phyloP scores from a whole-genome alignment of 176 grass and related monocot species.

The Eragrostis curvula region DNA sequence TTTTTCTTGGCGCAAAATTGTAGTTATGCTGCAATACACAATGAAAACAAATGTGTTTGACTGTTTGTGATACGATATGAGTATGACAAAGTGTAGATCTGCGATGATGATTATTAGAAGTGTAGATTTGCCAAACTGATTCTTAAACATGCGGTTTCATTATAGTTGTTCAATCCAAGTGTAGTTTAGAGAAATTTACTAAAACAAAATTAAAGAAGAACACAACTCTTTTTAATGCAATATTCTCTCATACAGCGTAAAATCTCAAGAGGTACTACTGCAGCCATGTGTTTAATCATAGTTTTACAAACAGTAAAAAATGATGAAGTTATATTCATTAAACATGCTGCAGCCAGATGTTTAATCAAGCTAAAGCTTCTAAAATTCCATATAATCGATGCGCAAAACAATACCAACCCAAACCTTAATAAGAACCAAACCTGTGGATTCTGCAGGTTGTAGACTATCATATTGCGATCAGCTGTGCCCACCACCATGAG shows the following conservation, averaged over 20 bases:
- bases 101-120: too few species aligned
- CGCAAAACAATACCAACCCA: not conserved
- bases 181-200: not conserved
- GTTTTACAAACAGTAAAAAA: not conserved
- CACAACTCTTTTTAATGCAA: not conserved
- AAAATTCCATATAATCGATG: slow-evolving; percentile 1
- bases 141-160: too few species aligned
- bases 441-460: slow-evolving; percentile 88
- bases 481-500: slow-evolving; percentile 88
- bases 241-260: not conserved
- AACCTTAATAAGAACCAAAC: slow-evolving; percentile 31
- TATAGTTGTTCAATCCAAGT: too few species aligned
- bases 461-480: slow-evolving; percentile 76
- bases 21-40: too few species aligned
- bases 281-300: too few species aligned
- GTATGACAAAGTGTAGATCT: too few species aligned
- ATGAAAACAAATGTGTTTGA: too few species aligned
- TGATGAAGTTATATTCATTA: slow-evolving; percentile 7
- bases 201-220: slow-evolving; percentile 17
- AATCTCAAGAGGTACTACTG: not conserved
- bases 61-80: too few species aligned
- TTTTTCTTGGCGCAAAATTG: too few species aligned
- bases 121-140: too few species aligned
- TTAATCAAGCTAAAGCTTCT: not conserved
- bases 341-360: not conserved